A percentile compares a stretch with the other conserved stretches of the same genome.
Evolutionary conservation across 1,284 basidiomycete species (phyloP).

Genomic region (Leccinum fuscescens): DNA sequence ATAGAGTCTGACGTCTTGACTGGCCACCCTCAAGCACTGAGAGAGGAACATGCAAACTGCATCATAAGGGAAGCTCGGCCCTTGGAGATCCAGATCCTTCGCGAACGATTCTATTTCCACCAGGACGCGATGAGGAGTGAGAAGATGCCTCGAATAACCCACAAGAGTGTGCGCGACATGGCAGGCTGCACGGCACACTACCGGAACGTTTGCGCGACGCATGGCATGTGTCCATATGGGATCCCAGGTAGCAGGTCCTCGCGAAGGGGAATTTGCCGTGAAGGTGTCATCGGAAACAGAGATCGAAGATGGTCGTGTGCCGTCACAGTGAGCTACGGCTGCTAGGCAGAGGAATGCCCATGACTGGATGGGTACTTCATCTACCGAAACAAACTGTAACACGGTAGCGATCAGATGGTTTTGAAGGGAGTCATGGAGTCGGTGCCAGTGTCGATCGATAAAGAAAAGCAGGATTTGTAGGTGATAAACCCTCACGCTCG

Average conservation of each 20-base stretch:
- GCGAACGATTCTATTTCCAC: constrained; percentile 73
- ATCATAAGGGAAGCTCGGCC: constrained; percentile 81
- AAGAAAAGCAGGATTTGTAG: constrained; percentile 85
- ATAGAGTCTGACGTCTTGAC: constrained; percentile 78
- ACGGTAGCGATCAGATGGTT: constrained; percentile 55
- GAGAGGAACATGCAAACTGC: constrained; percentile 81
- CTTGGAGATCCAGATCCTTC: constrained; percentile 83
- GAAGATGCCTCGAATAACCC: constrained; percentile 37
- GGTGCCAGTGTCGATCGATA: constrained; percentile 70
- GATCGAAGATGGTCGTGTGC: constrained; percentile 11
- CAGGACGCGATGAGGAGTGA: constrained; percentile 58
- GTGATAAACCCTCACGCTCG: constrained; percentile 47
- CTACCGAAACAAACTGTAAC: constrained; percentile 58
- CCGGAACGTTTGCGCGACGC: constrained; percentile 64
- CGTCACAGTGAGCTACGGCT: constrained; percentile 58
- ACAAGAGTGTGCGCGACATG: constrained; percentile 68
- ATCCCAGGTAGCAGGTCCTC: constrained; percentile 56
- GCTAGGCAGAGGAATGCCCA: constrained; percentile 84
- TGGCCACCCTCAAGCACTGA: constrained; percentile 63
- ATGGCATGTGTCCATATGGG: constrained; percentile 80
- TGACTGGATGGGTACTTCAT: constrained; percentile 67
- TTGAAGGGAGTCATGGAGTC: constrained; percentile 57
- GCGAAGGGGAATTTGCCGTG: constrained; percentile 2
- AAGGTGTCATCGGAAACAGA: constrained; percentile 4
- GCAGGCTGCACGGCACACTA: constrained; percentile 76